A percentile compares a stretch with the other conserved stretches of the same genome.
Conservation (phyloP, 345 rosid species). For the Brassica carinata region DNA sequence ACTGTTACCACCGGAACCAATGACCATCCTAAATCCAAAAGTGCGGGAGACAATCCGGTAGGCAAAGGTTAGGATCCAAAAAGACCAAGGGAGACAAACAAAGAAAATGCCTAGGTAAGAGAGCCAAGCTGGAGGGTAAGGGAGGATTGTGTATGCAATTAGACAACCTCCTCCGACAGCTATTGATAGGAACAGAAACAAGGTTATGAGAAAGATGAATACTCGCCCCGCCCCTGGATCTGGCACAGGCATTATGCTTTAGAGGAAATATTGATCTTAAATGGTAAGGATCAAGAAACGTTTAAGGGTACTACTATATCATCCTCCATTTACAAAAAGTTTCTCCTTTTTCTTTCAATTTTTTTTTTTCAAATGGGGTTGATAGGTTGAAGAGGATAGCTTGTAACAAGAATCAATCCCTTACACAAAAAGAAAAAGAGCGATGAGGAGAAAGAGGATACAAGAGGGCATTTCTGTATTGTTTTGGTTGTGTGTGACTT, state of each 20-base stretch:
- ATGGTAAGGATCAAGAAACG: constrained; percentile 13
- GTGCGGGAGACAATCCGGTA: constrained; percentile 65
- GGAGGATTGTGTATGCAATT: constrained; percentile 51
- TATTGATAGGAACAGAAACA: constrained; percentile 48
- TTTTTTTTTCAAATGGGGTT: not conserved
- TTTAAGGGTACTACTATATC: constrained; percentile 29
- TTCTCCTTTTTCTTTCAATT: not conserved
- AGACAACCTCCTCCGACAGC: constrained; percentile 67
- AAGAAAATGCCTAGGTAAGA: constrained; percentile 61
- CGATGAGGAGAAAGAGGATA: constrained; percentile 18
- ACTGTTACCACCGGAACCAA: constrained; percentile 37
- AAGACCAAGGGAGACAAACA: constrained; percentile 81
- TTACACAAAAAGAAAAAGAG: constrained; percentile 3
- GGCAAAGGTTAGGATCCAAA: constrained; percentile 62
- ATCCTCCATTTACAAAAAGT: constrained; percentile 30
- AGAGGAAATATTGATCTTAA: constrained; percentile 14
- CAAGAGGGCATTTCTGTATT: constrained; percentile 29
- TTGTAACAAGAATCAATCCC: constrained; percentile 21
- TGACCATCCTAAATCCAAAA: constrained; percentile 57
- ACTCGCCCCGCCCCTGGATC: constrained; percentile 65
- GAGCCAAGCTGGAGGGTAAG: constrained; percentile 56
- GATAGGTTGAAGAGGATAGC: constrained; percentile 16
- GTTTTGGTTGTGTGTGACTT: constrained; percentile 33
- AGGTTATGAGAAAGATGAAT: constrained; percentile 62
- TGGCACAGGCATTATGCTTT: constrained; percentile 64